These are phyloP conservation scores for Obelidium mucronatum DNA, from an alignment of 192 early-diverging fungal species.

Conservation along the genomic window DNA sequence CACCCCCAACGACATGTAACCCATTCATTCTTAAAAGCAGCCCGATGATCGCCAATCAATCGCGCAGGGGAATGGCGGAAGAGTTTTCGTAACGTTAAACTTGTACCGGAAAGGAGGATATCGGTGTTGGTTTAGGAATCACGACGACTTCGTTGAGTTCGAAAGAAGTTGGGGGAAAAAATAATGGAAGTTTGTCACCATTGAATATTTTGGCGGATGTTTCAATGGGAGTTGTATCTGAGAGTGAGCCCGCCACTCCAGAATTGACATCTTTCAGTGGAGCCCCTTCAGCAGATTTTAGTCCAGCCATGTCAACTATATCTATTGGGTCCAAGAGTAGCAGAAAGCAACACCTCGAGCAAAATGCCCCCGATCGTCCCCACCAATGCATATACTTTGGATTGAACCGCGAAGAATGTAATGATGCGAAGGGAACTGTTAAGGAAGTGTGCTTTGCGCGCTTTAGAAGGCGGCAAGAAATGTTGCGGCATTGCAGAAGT, in stretches of 20 bases:
- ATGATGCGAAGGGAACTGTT: not conserved
- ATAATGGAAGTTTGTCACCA: not conserved
- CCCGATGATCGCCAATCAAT: too few species aligned
- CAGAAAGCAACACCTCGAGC: not conserved
- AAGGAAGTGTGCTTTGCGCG: conserved; percentile 18
- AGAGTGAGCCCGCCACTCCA: not conserved
- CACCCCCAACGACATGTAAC: too few species aligned
- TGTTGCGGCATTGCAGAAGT: conserved; percentile 11
- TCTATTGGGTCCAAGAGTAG: not conserved
- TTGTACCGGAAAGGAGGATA: too few species aligned
- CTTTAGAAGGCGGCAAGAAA: conserved; percentile 28
- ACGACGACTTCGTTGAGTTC: too few species aligned
- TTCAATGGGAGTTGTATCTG: not conserved
- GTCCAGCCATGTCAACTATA: not conserved
- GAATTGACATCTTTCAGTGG: not conserved
- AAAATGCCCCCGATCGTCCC: not conserved
- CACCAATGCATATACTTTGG: conserved; percentile 6
- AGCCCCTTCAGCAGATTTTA: not conserved
- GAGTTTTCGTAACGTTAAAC: too few species aligned
- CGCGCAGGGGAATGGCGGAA: too few species aligned
- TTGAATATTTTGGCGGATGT: not conserved
- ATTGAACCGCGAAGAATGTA: not conserved
- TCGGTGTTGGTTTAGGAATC: too few species aligned
- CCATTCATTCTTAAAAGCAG: too few species aligned
- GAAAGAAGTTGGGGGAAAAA: too few species aligned